These are phyloP conservation scores for Candida nanaspora DNA, from an alignment of 805 yeast species.

Conservation along the genomic window DNA sequence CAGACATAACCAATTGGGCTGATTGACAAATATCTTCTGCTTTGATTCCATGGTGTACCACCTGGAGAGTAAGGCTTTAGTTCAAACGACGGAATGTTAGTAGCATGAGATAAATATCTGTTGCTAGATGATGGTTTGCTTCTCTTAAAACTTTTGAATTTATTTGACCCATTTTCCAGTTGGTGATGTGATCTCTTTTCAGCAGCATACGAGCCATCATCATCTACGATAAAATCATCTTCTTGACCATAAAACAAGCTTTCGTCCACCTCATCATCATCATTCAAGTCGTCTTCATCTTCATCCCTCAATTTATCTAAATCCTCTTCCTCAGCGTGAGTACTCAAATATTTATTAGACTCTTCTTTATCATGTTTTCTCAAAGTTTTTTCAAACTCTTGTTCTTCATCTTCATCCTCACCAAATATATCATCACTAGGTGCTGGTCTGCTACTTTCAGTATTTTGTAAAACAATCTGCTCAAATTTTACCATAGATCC, in stretches of 20 bases:
- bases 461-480: conserved; percentile 5
- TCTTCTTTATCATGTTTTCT: conserved; percentile 8
- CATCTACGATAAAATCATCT: conserved; percentile 57
- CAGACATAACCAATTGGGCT: conserved; percentile 77
- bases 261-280: conserved; percentile 21
- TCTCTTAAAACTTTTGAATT: not conserved
- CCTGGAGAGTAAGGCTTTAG: conserved; percentile 77
- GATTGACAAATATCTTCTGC: conserved; percentile 74
- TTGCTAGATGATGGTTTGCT: not conserved
- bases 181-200: not conserved
- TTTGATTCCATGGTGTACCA: conserved; percentile 69
- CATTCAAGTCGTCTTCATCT: conserved; percentile 29
- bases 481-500: conserved; percentile 31
- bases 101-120: not conserved
- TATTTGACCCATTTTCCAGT: not conserved
- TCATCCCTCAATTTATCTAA: conserved; percentile 12
- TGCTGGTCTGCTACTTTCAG: conserved; percentile 1
- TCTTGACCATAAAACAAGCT: conserved; percentile 32
- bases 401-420: conserved; percentile 11
- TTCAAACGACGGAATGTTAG: no score
- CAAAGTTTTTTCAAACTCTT: conserved; percentile 3
- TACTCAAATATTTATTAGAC: conserved; percentile 3
- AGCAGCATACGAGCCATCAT: conserved; percentile 44
- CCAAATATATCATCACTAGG: conserved; percentile 3
- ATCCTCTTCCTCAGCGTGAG: conserved; percentile 14